Evolutionary conservation across 768 basidiomycete genomes (phyloP), one percentile per base, ranked within the genome.

Genomic region (Boletus edulis): DNA sequence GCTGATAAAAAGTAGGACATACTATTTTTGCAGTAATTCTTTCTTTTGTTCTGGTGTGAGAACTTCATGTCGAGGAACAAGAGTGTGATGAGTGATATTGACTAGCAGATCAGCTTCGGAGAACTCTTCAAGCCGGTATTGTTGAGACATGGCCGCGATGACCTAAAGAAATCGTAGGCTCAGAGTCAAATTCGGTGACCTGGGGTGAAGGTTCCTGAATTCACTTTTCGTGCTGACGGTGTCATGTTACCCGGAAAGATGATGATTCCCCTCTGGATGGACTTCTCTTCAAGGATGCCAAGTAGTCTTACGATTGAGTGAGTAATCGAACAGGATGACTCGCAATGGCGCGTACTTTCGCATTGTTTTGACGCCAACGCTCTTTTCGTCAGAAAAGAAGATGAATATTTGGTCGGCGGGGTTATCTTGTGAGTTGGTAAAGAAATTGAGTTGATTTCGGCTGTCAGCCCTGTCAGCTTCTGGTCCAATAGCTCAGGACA

Each of bases 191-290:
- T 31, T 9, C 22, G 10, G 35, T 8, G 18, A 37, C 15, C 14
- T 7, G 24, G 34, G 11, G 12, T 5, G 12, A 49, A n/a, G 5
- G 39, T 15, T 14, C 31, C 13, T 40, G 15, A 45, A 62, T 76
- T 63, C 59, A 92, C 96, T 77, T 98, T 98, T 68, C 91, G 85
- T 13, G 97, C 97, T 9, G 94, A 92, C 10, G 96, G 91, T 11
- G 97, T 98, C 91, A 99, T 95, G 64, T 87, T 94, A 46, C 90
- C 91, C 8, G 94, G 87, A 75, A 94, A 98, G 58, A 99, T 91
- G 61, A 99, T 91, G 67, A 99, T 87, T 7, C 96, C 97, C 61
- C 88, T 82, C 65, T 86, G 83, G 47, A 97, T 97, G 55, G 81
- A 80, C 73, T 95, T 92, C 70, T 94, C 91, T 70, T 98, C 95